Percentiles rank a stretch among this genome's conserved stretches.
phyloP scores from a whole-genome alignment of 78 protist genomes.

The Speleostelium caveatum region DNA sequence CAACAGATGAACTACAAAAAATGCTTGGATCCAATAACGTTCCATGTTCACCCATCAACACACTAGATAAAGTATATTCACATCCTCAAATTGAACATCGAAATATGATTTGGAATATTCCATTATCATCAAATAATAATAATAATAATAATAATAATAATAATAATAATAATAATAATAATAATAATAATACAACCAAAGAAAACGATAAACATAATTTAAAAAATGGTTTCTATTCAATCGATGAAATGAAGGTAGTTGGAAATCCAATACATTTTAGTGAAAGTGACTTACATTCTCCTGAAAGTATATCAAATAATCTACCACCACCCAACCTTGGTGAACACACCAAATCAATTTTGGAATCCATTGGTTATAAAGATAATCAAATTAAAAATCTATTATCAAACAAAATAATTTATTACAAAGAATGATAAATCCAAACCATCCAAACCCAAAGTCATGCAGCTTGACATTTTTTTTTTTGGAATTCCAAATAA shows the following conservation, averaged over 20 bases:
- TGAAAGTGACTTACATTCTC: constrained; percentile 39
- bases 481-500: too few species aligned
- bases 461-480: too few species aligned
- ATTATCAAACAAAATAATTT: constrained; percentile 15
- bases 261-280: constrained; percentile 80
- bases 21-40: constrained; percentile 35
- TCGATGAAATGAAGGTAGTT: constrained; percentile 27
- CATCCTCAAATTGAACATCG: constrained; percentile 60
- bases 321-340: constrained; percentile 69
- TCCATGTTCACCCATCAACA: constrained; percentile 72
- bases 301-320: constrained; percentile 1
- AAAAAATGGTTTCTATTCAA: constrained; percentile 6
- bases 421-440: not conserved
- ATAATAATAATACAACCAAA: too few species aligned
- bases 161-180: not conserved
- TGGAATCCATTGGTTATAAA: not conserved
- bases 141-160: not conserved
- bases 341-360: constrained; percentile 48
- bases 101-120: constrained; percentile 53
- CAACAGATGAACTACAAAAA: not conserved
- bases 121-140: not conserved
- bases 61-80: constrained; percentile 36
- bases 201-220: not conserved
- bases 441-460: too few species aligned
- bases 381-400: constrained; percentile 6